Evolutionary conservation across 139 green algal genomes (phyloP).

Genomic region (Medakamo hakoo): DNA sequence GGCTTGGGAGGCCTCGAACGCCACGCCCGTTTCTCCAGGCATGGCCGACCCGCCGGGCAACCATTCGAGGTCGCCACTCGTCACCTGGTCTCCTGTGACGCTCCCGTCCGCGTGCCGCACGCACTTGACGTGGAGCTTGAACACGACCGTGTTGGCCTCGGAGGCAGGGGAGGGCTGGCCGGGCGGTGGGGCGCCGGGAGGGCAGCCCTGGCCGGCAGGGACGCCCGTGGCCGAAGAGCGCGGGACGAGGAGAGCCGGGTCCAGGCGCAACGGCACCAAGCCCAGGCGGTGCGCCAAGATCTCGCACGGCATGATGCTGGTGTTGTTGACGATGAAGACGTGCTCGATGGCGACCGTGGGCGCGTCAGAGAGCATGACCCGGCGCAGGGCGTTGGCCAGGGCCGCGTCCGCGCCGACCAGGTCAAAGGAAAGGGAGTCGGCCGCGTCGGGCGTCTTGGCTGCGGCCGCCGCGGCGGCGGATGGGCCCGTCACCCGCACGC

Average conservation of each 20-base stretch:
- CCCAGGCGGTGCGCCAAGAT: conserved; percentile 85
- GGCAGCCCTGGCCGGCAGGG: too few relatives aligned
- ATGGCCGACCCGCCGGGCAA: conserved; percentile 69
- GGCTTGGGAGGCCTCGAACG: conserved; percentile 43
- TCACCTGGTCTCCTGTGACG: conserved; percentile 3
- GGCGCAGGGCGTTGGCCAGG: conserved; percentile 81
- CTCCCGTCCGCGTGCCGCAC: not conserved
- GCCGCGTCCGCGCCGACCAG: conserved; percentile 58
- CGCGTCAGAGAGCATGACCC: conserved; percentile 89
- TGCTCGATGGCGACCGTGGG: conserved; percentile 96
- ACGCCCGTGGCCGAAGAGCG: conserved; percentile 39
- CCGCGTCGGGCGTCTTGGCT: not conserved
- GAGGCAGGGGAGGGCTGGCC: conserved; percentile 16
- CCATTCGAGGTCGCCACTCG: conserved; percentile 54
- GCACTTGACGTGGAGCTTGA: conserved; percentile 40
- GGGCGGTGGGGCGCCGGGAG: too few relatives aligned
- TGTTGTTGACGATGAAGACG: conserved; percentile 96
- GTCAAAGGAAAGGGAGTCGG: conserved; percentile 61
- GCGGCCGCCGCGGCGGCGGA: not conserved
- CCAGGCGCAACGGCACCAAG: conserved; percentile 66
- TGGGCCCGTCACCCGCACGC: conserved; percentile 21
- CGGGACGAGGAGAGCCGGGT: conserved; percentile 37
- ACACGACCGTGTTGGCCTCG: conserved; percentile 50
- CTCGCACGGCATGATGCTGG: conserved; percentile 80
- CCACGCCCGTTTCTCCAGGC: conserved; percentile 60